A percentile compares a stretch with the other conserved stretches of the same genome.
These are phyloP conservation scores for Telfairia occidentalis DNA, from an alignment of 331 rosid species.

Conservation along the genomic window DNA sequence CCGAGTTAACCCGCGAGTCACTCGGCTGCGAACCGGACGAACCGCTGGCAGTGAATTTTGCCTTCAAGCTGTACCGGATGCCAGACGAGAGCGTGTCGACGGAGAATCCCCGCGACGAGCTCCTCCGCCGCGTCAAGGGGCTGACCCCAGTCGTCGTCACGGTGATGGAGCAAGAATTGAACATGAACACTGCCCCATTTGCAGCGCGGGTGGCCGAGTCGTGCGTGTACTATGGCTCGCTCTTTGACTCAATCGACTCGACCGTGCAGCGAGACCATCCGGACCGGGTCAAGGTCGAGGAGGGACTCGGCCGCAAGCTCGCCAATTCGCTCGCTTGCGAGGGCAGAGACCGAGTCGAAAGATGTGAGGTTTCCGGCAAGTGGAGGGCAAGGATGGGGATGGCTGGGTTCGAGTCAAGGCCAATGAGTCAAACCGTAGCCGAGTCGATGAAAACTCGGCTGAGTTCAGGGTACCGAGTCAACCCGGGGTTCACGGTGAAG, in stretches of 20 bases:
- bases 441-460: conserved; percentile 35
- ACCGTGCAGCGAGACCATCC: conserved; percentile 11
- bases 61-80: conserved; percentile 46
- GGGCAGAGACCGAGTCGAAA: conserved; percentile 78
- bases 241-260: conserved; percentile 51
- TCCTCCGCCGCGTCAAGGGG: conserved; percentile 59
- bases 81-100: conserved; percentile 84
- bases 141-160: conserved; percentile 50
- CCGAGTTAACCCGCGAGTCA: conserved; percentile 56
- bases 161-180: conserved; percentile 60
- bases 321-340: conserved; percentile 67
- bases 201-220: conserved; percentile 56
- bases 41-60: conserved; percentile 49
- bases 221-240: conserved; percentile 36
- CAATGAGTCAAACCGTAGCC: conserved; percentile 45
- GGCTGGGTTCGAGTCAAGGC: conserved; percentile 71
- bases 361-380: conserved; percentile 84
- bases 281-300: conserved; percentile 45
- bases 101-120: conserved; percentile 70
- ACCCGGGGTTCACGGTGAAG: conserved; percentile 46
- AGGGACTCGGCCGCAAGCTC: conserved; percentile 52
- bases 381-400: conserved; percentile 92
- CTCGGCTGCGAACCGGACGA: conserved; percentile 51
- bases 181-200: conserved; percentile 71
- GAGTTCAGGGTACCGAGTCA: conserved; percentile 23